A percentile compares a stretch with the other conserved stretches of the same genome.
Conservation (phyloP, 768 basidiomycete genomes). For the Trametes meyenii region DNA sequence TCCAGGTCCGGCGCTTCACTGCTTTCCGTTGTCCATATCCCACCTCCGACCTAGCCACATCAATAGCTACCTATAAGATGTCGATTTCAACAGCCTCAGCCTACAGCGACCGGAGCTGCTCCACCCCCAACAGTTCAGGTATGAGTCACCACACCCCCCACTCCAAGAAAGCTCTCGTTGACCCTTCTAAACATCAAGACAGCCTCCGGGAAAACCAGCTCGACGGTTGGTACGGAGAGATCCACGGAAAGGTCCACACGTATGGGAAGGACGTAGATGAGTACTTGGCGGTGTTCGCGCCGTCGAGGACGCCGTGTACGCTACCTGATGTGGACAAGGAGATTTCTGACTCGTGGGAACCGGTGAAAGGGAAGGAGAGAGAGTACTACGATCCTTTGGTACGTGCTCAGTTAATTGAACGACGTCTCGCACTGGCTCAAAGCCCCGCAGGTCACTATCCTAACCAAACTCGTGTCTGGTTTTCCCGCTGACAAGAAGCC, state of each 20-base stretch:
- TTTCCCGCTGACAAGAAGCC: conserved; percentile 1
- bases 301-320: background rate
- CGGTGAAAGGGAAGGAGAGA: background rate
- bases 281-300: background rate
- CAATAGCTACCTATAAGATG: too few relatives aligned
- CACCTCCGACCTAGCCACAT: too few relatives aligned
- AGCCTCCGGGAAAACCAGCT: background rate
- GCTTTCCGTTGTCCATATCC: too few relatives aligned
- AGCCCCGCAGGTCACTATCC: background rate
- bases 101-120: too few relatives aligned
- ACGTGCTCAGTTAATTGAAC: background rate
- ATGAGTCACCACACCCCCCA: too few relatives aligned
- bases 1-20: too few relatives aligned
- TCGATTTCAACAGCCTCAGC: too few relatives aligned
- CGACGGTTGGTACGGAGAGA: background rate
- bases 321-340: background rate
- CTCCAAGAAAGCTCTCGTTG: too few relatives aligned
- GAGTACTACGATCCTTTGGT: background rate
- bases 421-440: background rate
- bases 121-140: too few relatives aligned
- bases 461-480: background rate
- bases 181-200: too few relatives aligned
- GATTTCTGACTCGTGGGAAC: background rate
- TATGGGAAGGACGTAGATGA: background rate
- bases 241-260: background rate